Base-by-base conservation (phyloP, 176 grass and related monocot species). In the Tuctoria greenei region DNA sequence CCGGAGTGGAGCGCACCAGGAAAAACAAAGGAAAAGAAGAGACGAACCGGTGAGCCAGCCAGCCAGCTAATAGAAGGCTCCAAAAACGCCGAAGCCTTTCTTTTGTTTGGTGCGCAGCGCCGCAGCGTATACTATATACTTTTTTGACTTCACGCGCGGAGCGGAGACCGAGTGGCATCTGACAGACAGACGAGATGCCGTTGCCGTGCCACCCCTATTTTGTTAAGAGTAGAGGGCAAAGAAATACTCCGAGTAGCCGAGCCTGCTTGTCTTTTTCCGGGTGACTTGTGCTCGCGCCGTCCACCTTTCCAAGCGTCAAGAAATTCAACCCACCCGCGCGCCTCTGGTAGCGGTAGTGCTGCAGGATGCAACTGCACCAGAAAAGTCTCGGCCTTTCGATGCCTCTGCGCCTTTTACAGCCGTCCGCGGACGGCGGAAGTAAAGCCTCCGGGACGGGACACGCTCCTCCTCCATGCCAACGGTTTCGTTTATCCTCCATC, bases 181-280 rank as follows among this genome's bases (percentile, higher is more conserved):
- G 61, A 41, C 34, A 36, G 15, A 7, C 58, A 20, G 23, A 8
- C 7, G 51, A 64, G 61, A 64, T 10, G 61, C 31, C 16, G 3
- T 4, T 2, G 15, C 43, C 1, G 61, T 36, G 41, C 14, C 20
- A 41, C 54, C 57, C 0, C 12, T 21, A n/a, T n/a, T n/a, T n/a
- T n/a, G n/a, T n/a, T n/a, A n/a, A n/a, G n/a, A n/a, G n/a, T n/a
- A n/a, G n/a, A n/a, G n/a, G n/a, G n/a, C n/a, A n/a, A n/a, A n/a
- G n/a, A n/a, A n/a, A n/a, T n/a, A n/a, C 64, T 5, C 16, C 7
- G 47, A 6, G 28, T 10, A 40, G 11, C 46, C 60, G 25, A 6
- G 40, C 39, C 16, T 17, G 78, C 75, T 77, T 87, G 85, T 82
- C 85, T 36, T 87, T 82, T 72, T 66, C 39, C 59, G 20, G 67